These are phyloP conservation scores for Sarcodon sp. DNA, from an alignment of 768 basidiomycete species.

Conservation along the genomic window DNA sequence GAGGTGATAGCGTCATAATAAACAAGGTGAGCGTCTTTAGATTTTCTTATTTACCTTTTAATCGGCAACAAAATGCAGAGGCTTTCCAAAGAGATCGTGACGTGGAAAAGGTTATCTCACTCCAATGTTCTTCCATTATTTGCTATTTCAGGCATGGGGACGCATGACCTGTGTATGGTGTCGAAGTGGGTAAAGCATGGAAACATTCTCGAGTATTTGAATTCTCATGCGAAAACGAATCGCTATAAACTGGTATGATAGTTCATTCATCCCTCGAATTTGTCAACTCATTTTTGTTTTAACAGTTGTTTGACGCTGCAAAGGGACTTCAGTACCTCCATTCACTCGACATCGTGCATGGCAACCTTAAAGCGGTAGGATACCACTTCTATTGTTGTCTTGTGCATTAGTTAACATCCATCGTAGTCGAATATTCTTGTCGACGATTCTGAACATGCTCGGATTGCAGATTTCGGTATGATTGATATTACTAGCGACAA, in stretches of 20 bases:
- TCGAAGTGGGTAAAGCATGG: constrained; percentile 7
- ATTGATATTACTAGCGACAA: constrained; percentile 3
- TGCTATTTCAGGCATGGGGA: constrained; percentile 1
- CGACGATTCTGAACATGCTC: constrained; percentile 6
- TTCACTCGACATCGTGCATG: neutral
- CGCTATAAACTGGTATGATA: constrained; percentile 5
- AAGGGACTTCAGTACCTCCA: constrained; percentile 1
- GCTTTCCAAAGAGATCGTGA: constrained; percentile 3
- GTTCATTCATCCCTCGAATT: neutral
- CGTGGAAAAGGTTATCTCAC: constrained; percentile 8
- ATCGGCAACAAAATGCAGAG: neutral
- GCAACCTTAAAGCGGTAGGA: neutral
- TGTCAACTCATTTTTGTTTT: neutral
- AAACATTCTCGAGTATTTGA: constrained; percentile 4
- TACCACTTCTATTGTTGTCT: neutral
- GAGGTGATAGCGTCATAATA: neutral
- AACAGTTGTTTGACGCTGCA: neutral
- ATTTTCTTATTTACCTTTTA: neutral
- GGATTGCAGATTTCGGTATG: constrained; percentile 14
- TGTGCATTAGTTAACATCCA: neutral
- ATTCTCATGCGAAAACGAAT: constrained; percentile 2
- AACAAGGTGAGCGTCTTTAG: neutral
- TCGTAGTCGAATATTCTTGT: constrained; percentile 12
- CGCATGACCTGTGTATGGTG: constrained; percentile 5
- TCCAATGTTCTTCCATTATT: constrained; percentile 7